These are phyloP conservation scores for Beta vulgaris DNA, from an alignment of 148 eudicot genomes.

Conservation along the genomic window DNA sequence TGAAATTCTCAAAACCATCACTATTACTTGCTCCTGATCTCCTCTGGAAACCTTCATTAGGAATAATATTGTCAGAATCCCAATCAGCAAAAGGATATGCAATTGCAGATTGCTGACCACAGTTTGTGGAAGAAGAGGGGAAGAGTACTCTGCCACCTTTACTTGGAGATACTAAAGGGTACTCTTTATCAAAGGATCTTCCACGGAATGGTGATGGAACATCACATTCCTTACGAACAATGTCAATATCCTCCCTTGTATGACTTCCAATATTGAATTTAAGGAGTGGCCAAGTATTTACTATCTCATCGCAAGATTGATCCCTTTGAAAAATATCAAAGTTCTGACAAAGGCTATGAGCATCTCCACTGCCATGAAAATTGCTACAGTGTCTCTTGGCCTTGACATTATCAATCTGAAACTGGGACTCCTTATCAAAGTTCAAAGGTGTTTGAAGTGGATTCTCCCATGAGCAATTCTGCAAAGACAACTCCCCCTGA, in stretches of 20 bases:
- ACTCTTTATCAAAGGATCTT: conserved; percentile 20
- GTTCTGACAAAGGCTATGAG: conserved; percentile 24
- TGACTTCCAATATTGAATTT: conserved; percentile 18
- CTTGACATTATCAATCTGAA: conserved; percentile 30
- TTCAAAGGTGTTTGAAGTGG: conserved; percentile 24
- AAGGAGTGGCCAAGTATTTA: conserved; percentile 25
- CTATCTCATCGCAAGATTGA: conserved; percentile 25
- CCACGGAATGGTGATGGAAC: conserved; percentile 20
- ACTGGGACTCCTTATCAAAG: conserved; percentile 34
- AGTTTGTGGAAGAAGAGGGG: conserved; percentile 24
- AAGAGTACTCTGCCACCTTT: conserved; percentile 17
- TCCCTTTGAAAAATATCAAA: conserved; percentile 23
- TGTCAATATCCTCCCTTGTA: conserved; percentile 24
- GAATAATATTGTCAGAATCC: conserved; percentile 30
- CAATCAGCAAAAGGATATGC: conserved; percentile 29
- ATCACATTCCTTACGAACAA: conserved; percentile 12
- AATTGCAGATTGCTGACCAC: conserved; percentile 30
- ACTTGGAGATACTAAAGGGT: conserved; percentile 18
- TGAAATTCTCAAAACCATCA: conserved; percentile 21
- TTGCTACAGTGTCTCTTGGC: conserved; percentile 27
- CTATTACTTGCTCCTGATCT: conserved; percentile 20
- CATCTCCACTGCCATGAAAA: conserved; percentile 28
- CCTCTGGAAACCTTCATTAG: conserved; percentile 29
- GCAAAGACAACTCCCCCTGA: conserved; percentile 30
- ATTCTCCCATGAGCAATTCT: conserved; percentile 38